Conservation (phyloP, 805 yeast species). For the Saccharomycopsis fodiens region DNA sequence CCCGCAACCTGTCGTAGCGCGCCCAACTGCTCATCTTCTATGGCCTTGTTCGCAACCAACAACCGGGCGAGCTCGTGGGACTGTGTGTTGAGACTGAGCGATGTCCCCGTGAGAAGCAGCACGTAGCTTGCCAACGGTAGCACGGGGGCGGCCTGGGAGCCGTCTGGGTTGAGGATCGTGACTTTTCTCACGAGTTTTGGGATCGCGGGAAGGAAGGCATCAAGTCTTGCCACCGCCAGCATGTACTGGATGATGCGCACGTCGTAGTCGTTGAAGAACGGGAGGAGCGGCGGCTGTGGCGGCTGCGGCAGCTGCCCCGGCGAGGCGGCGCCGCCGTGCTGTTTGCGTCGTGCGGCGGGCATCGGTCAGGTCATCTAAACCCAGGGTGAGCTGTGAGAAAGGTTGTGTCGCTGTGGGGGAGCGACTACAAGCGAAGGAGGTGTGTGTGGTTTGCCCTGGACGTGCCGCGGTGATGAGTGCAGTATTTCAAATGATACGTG, state of each 20-base stretch:
- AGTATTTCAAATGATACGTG: no score
- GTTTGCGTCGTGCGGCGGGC: no score
- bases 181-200: conserved; percentile 18
- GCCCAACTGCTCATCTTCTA: conserved; percentile 9
- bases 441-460: no score
- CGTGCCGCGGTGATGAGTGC: no score
- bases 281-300: neutral
- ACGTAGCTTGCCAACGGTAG: conserved; percentile 13
- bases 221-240: conserved; percentile 13
- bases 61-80: conserved; percentile 13
- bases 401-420: no score
- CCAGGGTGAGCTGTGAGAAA: no score
- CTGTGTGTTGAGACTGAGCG: conserved; percentile 11
- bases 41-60: conserved; percentile 6
- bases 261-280: conserved; percentile 15
- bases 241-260: conserved; percentile 15
- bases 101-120: conserved; percentile 13
- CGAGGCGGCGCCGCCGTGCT: no score
- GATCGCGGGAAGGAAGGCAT: conserved; percentile 12
- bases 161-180: conserved; percentile 14
- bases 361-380: no score
- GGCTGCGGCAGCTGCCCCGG: no score
- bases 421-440: no score
- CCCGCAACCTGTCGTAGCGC: neutral
- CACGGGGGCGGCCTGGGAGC: neutral